A percentile compares a stretch with the other conserved stretches of the same genome.
Conservation (phyloP, 2,329 filamentous ascomycete genomes). For the Malbranchea zuffiana region DNA sequence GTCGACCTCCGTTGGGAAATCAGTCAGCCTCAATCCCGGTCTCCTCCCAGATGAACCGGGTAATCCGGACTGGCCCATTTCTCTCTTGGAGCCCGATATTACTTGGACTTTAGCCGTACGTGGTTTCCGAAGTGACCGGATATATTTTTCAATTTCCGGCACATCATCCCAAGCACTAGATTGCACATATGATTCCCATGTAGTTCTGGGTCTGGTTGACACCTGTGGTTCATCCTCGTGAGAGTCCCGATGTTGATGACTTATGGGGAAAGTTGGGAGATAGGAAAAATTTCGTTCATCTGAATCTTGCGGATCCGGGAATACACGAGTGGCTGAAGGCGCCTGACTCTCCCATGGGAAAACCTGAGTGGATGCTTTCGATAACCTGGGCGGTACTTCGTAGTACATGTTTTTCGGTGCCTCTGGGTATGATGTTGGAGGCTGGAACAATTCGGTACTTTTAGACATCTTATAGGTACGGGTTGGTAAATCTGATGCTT, state of each 20-base stretch:
- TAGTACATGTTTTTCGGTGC: slow-evolving; percentile 85
- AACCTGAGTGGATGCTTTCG: slow-evolving; percentile 53
- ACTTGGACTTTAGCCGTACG: slow-evolving; percentile 41
- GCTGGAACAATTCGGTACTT: slow-evolving; percentile 62
- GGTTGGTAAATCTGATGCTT: slow-evolving; percentile 72
- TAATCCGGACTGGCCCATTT: too few relatives aligned
- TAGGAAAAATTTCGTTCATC: too few relatives aligned
- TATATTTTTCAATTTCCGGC: slow-evolving; percentile 77
- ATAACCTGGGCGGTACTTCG: slow-evolving; percentile 52
- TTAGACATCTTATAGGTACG: slow-evolving; percentile 75
- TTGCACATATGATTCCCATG: slow-evolving; percentile 63
- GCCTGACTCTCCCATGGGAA: slow-evolving; percentile 82
- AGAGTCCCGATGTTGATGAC: slow-evolving; percentile 13
- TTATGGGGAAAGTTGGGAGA: slow-evolving; percentile 2
- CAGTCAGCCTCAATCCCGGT: slow-evolving; percentile 60
- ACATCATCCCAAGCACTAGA: slow-evolving; percentile 90
- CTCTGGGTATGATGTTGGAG: slow-evolving; percentile 67
- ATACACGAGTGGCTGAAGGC: slow-evolving; percentile 46
- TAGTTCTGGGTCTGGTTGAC: slow-evolving; percentile 38
- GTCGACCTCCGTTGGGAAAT: slow-evolving; percentile 75
- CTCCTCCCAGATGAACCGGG: slow-evolving; percentile 29
- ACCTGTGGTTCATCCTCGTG: slow-evolving; percentile 9
- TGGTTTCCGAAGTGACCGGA: slow-evolving; percentile 61
- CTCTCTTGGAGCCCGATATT: slow-evolving; percentile 15
- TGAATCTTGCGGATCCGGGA: slow-evolving; percentile 21